Evolutionary conservation across 148 eudicot species (phyloP).

Genomic region (Silene uniflora): DNA sequence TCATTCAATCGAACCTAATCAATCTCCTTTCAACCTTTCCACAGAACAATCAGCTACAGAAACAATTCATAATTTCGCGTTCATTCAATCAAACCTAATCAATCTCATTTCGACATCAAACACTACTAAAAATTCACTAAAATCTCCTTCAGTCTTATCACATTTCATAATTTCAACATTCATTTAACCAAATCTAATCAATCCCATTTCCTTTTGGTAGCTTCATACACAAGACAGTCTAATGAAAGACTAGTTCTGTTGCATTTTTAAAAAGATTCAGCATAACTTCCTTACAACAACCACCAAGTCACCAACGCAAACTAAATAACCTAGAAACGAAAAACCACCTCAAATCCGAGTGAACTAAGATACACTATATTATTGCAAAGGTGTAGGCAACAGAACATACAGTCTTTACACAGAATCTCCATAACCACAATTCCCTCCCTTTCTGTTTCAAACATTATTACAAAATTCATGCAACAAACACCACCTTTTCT

Average conservation of each 20-base stretch:
- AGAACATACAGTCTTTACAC: too few species aligned
- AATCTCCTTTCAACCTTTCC: neutral
- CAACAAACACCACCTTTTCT: neutral
- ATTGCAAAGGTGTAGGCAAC: too few species aligned
- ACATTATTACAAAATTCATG: neutral
- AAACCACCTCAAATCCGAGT: too few species aligned
- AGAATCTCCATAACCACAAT: too few species aligned
- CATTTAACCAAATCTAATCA: neutral
- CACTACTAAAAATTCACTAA: too few species aligned
- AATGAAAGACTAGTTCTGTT: neutral
- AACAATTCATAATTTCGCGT: neutral
- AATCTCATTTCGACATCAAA: too few species aligned
- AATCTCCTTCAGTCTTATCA: neutral
- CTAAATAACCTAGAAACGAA: neutral
- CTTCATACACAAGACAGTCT: neutral
- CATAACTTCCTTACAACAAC: neutral
- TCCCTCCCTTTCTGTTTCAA: too few species aligned
- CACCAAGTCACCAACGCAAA: neutral
- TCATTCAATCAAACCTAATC: too few species aligned
- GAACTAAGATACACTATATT: too few species aligned
- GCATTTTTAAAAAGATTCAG: neutral
- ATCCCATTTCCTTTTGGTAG: neutral
- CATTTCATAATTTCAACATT: conserved; percentile 5
- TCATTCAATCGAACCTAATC: too few species aligned
- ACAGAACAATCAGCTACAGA: neutral